Evolutionary conservation across 768 basidiomycete genomes (phyloP).

Genomic region (Leccinum ochraceum): DNA sequence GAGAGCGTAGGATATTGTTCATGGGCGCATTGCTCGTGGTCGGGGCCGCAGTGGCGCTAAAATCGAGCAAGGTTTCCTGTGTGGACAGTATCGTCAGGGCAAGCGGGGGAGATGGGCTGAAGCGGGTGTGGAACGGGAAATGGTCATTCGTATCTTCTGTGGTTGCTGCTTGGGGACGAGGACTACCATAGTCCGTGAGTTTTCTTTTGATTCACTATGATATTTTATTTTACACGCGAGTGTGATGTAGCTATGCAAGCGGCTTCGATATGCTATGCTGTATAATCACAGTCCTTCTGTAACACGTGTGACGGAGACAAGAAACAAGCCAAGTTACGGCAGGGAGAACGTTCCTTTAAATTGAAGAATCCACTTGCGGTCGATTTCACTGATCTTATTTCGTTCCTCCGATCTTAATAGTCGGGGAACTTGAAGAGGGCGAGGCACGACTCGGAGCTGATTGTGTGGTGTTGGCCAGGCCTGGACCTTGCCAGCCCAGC

Average conservation of each 20-base stretch:
- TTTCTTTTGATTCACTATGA: background rate
- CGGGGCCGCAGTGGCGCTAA: conserved; percentile 63
- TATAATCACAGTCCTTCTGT: background rate
- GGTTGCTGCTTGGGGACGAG: conserved; percentile 31
- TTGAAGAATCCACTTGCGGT: background rate
- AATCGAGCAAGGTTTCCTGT: conserved; percentile 16
- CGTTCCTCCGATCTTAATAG: background rate
- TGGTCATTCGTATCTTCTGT: conserved; percentile 24
- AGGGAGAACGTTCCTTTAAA: background rate
- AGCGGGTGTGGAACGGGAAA: conserved; percentile 27
- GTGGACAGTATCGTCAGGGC: conserved; percentile 14
- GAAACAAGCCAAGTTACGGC: background rate
- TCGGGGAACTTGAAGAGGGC: background rate
- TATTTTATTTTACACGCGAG: background rate
- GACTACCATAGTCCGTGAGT: conserved; percentile 21
- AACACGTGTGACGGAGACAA: background rate
- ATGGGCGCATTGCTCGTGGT: conserved; percentile 69
- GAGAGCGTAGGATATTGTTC: conserved; percentile 41
- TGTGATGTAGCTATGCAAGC: conserved; percentile 3
- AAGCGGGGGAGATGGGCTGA: conserved; percentile 21
- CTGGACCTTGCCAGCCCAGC: background rate
- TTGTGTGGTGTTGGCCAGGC: background rate
- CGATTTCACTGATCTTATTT: background rate
- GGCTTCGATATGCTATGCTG: conserved; percentile 1
- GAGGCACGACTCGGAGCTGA: background rate